Evolutionary conservation across 169 alveolate genomes (phyloP).

Genomic region (Eimeria sp.): DNA sequence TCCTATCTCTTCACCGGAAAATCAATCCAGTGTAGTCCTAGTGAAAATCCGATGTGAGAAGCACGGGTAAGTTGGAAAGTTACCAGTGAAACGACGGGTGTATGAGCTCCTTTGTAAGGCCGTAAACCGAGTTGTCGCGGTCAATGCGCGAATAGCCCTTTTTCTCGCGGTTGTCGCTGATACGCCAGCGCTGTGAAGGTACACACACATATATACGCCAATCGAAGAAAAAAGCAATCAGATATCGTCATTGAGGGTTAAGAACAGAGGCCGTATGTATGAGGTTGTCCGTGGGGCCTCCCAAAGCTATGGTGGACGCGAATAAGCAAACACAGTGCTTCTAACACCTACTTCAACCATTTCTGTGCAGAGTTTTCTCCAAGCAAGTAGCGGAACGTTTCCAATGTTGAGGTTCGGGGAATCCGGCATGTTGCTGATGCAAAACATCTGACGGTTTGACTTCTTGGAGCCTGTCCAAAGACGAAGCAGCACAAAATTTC

Average conservation of each 20-base stretch:
- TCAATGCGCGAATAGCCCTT: constrained; percentile 88
- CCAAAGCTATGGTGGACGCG: constrained; percentile 82
- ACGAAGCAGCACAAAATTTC: not conserved
- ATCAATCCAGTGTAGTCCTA: not conserved
- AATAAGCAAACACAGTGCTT: constrained; percentile 68
- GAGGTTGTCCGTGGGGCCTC: not conserved
- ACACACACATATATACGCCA: not conserved
- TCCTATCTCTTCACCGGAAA: not conserved
- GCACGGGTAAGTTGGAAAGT: not conserved
- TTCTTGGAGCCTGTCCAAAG: constrained; percentile 40
- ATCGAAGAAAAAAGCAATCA: not conserved
- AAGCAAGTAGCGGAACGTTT: constrained; percentile 88
- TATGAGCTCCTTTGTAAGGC: constrained; percentile 87
- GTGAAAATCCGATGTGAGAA: not conserved
- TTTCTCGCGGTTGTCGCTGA: constrained; percentile 85
- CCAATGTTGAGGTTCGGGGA: constrained; percentile 87
- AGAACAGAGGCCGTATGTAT: no score
- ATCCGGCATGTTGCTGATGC: constrained; percentile 90
- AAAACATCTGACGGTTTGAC: constrained; percentile 84
- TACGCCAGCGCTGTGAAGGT: constrained; percentile 85
- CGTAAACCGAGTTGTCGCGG: constrained; percentile 87
- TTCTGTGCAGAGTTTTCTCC: constrained; percentile 89
- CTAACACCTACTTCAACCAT: constrained; percentile 83
- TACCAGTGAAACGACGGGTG: constrained; percentile 90
- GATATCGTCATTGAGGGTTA: not conserved